phyloP scores from a whole-genome alignment of 1,284 basidiomycete genomes.

The Cutaneotrichosporon mucoides region DNA sequence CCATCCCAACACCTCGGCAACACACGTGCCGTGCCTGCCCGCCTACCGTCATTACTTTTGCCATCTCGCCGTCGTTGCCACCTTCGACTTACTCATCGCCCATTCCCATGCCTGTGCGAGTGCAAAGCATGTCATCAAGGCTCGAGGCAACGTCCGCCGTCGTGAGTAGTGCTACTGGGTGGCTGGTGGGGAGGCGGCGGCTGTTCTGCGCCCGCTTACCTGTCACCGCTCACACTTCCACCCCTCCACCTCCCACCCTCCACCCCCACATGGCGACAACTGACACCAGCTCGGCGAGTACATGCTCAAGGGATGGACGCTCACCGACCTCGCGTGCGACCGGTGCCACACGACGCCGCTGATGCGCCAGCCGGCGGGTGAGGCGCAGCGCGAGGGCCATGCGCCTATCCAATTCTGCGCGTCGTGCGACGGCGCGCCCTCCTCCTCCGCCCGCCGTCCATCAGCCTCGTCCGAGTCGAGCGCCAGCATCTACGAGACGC shows the following conservation, averaged over 20 bases:
- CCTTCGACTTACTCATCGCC: background rate
- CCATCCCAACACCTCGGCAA: too few species aligned
- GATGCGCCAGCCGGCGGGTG: constrained; percentile 43
- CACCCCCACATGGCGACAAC: background rate
- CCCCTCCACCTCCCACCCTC: background rate
- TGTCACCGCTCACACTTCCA: background rate
- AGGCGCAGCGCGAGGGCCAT: constrained; percentile 29
- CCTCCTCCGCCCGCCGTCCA: background rate
- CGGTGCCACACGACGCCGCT: constrained; percentile 42
- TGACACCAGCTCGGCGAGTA: constrained; percentile 46
- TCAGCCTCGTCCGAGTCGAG: constrained; percentile 2
- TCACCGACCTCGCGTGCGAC: constrained; percentile 47
- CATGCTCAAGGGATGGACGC: constrained; percentile 50
- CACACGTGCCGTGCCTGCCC: background rate
- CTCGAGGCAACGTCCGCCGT: constrained; percentile 42
- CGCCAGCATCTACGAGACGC: background rate
- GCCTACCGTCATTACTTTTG: background rate
- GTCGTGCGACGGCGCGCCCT: constrained; percentile 44
- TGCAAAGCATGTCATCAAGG: constrained; percentile 33
- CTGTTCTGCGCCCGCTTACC: too few species aligned
- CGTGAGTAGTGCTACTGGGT: constrained; percentile 22
- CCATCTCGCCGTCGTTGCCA: too few species aligned
- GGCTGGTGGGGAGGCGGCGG: too few species aligned
- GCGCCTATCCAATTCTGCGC: constrained; percentile 47
- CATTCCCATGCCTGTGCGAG: constrained; percentile 25